Percentiles rank a stretch among this genome's conserved stretches.
These are phyloP conservation scores for Oryza meridionalis DNA, from an alignment of 176 grass and related monocot species.

Conservation along the genomic window DNA sequence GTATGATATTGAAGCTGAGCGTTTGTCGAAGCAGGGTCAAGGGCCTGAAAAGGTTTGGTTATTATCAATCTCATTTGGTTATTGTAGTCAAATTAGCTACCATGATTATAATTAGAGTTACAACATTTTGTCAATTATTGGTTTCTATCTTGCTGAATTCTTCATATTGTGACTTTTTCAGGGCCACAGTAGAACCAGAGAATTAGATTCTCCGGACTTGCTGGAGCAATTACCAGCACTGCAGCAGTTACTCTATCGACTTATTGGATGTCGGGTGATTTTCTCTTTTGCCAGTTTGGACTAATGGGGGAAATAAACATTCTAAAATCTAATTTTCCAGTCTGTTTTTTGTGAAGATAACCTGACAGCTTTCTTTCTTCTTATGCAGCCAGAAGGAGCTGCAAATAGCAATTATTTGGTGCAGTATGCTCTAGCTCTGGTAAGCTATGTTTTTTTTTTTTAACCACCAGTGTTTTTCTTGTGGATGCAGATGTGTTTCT, in stretches of 20 bases:
- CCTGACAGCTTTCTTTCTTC: conserved; percentile 33
- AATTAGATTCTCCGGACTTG: conserved; percentile 74
- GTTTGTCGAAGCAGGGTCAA: conserved; percentile 74
- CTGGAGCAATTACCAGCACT: conserved; percentile 89
- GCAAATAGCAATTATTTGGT: conserved; percentile 83
- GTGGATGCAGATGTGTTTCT: conserved; percentile 1
- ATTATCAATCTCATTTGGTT: conserved; percentile 31
- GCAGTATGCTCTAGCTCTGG: conserved; percentile 87
- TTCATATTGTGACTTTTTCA: conserved; percentile 42
- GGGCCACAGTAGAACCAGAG: conserved; percentile 84
- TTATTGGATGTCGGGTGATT: conserved; percentile 87
- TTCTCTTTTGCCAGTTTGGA: conserved; percentile 42
- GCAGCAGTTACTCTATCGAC: conserved; percentile 90
- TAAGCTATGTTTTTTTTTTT: conserved; percentile 39
- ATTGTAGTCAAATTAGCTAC: conserved; percentile 7
- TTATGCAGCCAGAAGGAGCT: conserved; percentile 78
- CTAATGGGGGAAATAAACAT: neutral
- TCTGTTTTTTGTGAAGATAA: conserved; percentile 22
- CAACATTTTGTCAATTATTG: conserved; percentile 1
- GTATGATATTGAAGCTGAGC: conserved; percentile 91
- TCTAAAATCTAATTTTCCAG: conserved; percentile 2
- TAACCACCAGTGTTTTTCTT: conserved; percentile 13
- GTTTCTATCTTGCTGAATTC: neutral
- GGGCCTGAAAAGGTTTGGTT: conserved; percentile 76
- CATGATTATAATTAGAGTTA: neutral